Conservation (phyloP, 2,329 filamentous ascomycete species). For the Exophiala phaeomuriformis region DNA sequence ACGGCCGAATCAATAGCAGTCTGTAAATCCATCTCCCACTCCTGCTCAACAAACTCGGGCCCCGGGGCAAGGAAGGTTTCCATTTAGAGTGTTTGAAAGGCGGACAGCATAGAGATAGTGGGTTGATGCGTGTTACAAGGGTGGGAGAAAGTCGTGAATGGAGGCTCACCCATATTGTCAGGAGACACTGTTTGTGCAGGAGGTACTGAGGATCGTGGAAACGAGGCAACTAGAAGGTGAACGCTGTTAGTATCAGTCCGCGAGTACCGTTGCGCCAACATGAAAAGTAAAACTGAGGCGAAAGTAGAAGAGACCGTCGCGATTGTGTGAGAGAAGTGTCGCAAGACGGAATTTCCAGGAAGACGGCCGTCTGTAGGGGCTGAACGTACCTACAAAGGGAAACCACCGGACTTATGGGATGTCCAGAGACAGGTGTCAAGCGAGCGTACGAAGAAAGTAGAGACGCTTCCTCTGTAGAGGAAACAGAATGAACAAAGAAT, state of each 20-base stretch:
- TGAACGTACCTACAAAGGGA: not conserved
- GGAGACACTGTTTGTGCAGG: slow-evolving; percentile 9
- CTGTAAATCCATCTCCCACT: slow-evolving; percentile 1
- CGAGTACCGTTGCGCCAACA: slow-evolving; percentile 3
- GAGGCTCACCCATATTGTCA: slow-evolving; percentile 22
- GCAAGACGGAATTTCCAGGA: not conserved
- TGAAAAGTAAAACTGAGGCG: not conserved
- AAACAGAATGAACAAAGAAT: slow-evolving; percentile 7
- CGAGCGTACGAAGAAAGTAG: slow-evolving; percentile 18
- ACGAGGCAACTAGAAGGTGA: slow-evolving; percentile 9
- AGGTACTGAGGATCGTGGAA: slow-evolving; percentile 9
- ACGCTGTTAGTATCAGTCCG: slow-evolving; percentile 5
- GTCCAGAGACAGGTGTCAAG: slow-evolving; percentile 7
- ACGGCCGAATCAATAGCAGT: slow-evolving; percentile 3
- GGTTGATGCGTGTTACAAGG: not conserved
- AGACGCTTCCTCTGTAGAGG: slow-evolving; percentile 9
- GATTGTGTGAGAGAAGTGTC: not conserved
- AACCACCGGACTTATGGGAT: slow-evolving; percentile 1
- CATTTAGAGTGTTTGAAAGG: not conserved
- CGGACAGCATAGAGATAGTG: not conserved
- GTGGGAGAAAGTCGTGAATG: slow-evolving; percentile 3
- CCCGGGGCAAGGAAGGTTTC: not conserved
- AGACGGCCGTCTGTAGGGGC: not conserved
- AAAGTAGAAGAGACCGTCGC: slow-evolving; percentile 1
- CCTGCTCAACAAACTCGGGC: not conserved